Percentiles rank a stretch among this genome's conserved stretches.
Evolutionary conservation across 164 flowering plant species (phyloP).

Genomic region (Chimonanthus salicifolius): DNA sequence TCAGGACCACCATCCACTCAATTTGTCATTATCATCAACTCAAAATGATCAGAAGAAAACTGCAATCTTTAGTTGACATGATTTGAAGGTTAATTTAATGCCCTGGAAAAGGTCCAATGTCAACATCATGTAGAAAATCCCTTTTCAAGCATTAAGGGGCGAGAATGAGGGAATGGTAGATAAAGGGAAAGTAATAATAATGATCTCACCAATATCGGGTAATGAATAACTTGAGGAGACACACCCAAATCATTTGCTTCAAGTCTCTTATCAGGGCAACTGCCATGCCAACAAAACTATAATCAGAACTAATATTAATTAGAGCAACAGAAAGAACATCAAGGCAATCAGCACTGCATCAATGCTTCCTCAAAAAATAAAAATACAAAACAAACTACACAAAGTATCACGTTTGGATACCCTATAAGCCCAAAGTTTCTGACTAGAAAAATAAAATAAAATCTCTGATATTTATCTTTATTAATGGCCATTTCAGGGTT

Average conservation of each 20-base stretch:
- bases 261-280: conserved; percentile 30
- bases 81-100: not conserved
- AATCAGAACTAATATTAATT: conserved; percentile 2
- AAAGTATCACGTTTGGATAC: not conserved
- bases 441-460: not conserved
- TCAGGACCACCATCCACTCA: not conserved
- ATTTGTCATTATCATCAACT: not conserved
- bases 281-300: conserved; percentile 19
- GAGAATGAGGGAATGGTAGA: not conserved
- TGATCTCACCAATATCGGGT: conserved; percentile 25
- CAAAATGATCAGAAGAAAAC: not conserved
- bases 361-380: not conserved
- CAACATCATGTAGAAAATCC: not conserved
- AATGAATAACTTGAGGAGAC: conserved; percentile 18
- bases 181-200: not conserved
- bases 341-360: not conserved
- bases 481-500: not conserved
- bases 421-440: not conserved
- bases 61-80: not conserved
- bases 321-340: not conserved
- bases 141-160: not conserved
- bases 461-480: not conserved
- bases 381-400: not conserved
- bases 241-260: conserved; percentile 17
- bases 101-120: not conserved